These are phyloP conservation scores for Myriosclerotinia duriaeana DNA, from an alignment of 2,329 filamentous ascomycete species.

Conservation along the genomic window DNA sequence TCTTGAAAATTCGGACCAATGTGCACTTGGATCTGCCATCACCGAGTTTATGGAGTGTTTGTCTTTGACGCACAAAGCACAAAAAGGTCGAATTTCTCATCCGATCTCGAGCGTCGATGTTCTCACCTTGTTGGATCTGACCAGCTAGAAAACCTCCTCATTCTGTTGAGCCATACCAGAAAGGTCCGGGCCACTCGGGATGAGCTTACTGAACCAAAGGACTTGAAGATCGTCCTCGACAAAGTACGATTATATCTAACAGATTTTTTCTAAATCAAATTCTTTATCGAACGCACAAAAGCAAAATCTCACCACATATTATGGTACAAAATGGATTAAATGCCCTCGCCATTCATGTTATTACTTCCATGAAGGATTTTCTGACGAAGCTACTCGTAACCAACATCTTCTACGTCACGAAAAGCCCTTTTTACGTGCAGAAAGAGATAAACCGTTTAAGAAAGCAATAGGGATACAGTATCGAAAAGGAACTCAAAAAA, in stretches of 20 bases:
- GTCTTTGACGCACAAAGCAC: not conserved
- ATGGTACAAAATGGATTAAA: slow-evolving; percentile 44
- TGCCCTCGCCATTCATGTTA: slow-evolving; percentile 44
- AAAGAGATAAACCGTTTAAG: slow-evolving; percentile 37
- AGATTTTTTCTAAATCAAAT: slow-evolving; percentile 13
- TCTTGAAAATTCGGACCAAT: slow-evolving; percentile 24
- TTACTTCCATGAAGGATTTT: slow-evolving; percentile 46
- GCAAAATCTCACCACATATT: slow-evolving; percentile 28
- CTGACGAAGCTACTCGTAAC: slow-evolving; percentile 38
- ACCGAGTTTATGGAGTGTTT: slow-evolving; percentile 1
- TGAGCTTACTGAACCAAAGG: not conserved
- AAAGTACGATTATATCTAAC: not conserved
- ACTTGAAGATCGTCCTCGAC: not conserved
- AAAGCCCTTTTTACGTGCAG: slow-evolving; percentile 42
- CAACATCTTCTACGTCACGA: slow-evolving; percentile 43
- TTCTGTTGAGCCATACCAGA: slow-evolving; percentile 13
- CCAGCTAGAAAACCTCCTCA: not conserved
- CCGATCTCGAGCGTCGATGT: not conserved
- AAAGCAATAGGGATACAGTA: slow-evolving; percentile 39
- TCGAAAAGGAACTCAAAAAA: slow-evolving; percentile 41
- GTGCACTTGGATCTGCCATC: slow-evolving; percentile 29
- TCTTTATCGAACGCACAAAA: not conserved
- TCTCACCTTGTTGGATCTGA: not conserved
- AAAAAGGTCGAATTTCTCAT: not conserved
- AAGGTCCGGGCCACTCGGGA: not conserved